Base-by-base conservation (phyloP, 768 basidiomycete species). In the Pleurotus citrinopileatus region DNA sequence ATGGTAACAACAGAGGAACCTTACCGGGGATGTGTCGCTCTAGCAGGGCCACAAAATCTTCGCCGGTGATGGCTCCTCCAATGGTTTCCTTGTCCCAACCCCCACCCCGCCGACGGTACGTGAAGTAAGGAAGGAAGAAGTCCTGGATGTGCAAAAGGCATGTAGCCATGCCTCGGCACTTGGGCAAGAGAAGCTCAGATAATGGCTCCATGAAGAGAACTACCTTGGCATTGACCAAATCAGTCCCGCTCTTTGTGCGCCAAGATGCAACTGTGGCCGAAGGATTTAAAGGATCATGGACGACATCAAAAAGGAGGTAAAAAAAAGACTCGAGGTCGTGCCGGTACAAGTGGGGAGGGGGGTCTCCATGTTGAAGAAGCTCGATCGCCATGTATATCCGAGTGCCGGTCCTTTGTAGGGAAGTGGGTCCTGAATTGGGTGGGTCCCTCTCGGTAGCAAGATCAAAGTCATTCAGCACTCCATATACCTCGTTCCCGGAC, bases 281-380 rank as follows among this genome's bases (percentile, higher is more conserved):
- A n/a, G n/a, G n/a, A n/a, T n/a, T n/a, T n/a, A n/a, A n/a, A n/a
- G 32, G 2, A 20, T 19, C 0, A 36, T 5, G 34, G 7, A n/a
- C 32, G 32, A 34, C 32, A 9, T 20, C 29, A 37, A 34, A 37
- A 12, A 20, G 32, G 20, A 34, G 2, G n/a, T 37, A 51, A 22
- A 51, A 51, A 26, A 51, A 51, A 15, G 48, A 51, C 32, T 51
- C 48, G 19, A 51, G 32, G 34, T 51, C 48, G 22, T 51, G 23
- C 13, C 48, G 48, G 6, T 51, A 25, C 19, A 36, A 17, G 37
- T 51, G 48, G 12, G 17, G 48, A 37, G 48, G 48, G 10, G 48
- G 48, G 3, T 6, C 17, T 8, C 12, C 10, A 10, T 15, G 9
- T 7, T 3, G 2, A 8, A 51, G 29, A 6, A 51, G 34, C 10